A percentile compares a stretch with the other conserved stretches of the same genome.
These are phyloP conservation scores for Alternaria sp. DNA, from an alignment of 2,329 filamentous ascomycete species.

Conservation along the genomic window DNA sequence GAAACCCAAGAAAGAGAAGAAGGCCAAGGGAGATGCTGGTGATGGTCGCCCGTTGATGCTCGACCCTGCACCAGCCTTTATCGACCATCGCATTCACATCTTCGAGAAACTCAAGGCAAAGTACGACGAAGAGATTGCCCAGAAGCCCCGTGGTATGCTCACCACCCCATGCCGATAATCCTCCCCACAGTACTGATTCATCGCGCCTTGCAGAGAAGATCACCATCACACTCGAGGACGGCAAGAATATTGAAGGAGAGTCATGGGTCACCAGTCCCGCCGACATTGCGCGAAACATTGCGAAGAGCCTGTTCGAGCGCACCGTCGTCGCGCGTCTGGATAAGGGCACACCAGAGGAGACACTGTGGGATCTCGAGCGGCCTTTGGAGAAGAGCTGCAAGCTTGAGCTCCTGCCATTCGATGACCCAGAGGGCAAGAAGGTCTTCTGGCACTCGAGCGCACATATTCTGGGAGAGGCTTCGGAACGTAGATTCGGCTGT, in stretches of 20 bases:
- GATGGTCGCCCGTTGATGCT: constrained; percentile 59
- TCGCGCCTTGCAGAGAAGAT: constrained; percentile 66
- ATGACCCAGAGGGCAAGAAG: constrained; percentile 78
- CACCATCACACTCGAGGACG: constrained; percentile 76
- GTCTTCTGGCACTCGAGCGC: constrained; percentile 99
- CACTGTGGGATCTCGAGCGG: constrained; percentile 89
- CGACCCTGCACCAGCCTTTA: constrained; percentile 72
- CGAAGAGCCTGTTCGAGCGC: constrained; percentile 83
- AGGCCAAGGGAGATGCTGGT: constrained; percentile 54
- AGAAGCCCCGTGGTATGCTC: constrained; percentile 66
- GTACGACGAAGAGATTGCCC: constrained; percentile 77
- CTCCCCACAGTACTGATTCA: constrained; percentile 26
- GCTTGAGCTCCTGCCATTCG: constrained; percentile 85
- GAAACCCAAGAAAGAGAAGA: constrained; percentile 56
- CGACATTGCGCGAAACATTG: constrained; percentile 79
- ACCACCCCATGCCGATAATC: not conserved
- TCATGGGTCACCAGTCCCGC: constrained; percentile 92
- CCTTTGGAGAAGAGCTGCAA: constrained; percentile 88
- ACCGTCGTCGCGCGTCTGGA: constrained; percentile 88
- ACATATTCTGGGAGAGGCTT: constrained; percentile 94
- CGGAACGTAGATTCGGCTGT: constrained; percentile 89
- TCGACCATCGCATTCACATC: constrained; percentile 82
- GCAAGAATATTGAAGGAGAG: constrained; percentile 74
- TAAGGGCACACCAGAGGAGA: constrained; percentile 74
- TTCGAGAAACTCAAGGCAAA: constrained; percentile 90